These are phyloP conservation scores for Metschnikowia matae DNA, from an alignment of 805 yeast species.

Conservation along the genomic window DNA sequence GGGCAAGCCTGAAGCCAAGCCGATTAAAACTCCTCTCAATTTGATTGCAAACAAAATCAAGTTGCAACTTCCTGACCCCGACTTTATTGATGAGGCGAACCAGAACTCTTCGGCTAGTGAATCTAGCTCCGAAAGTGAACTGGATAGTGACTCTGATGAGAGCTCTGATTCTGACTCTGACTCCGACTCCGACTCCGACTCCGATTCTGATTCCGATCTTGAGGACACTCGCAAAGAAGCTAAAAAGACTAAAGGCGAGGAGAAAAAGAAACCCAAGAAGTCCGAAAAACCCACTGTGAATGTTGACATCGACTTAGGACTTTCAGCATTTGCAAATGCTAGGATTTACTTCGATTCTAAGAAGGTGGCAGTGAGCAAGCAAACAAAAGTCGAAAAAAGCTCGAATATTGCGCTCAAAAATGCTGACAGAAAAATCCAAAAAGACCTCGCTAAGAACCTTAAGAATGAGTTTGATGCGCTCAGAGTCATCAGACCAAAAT, in stretches of 20 bases:
- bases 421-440: conserved; percentile 72
- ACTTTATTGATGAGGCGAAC: conserved; percentile 25
- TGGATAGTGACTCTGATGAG: conserved; percentile 30
- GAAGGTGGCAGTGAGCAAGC: conserved; percentile 72
- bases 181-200: conserved; percentile 27
- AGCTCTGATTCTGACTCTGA: conserved; percentile 29
- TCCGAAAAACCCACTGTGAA: conserved; percentile 28
- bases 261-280: conserved; percentile 10
- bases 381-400: conserved; percentile 72
- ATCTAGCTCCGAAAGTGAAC: conserved; percentile 30
- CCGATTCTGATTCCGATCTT: conserved; percentile 25
- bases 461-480: conserved; percentile 49
- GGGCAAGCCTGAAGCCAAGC: conserved; percentile 59
- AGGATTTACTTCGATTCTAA: conserved; percentile 73
- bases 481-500: conserved; percentile 63
- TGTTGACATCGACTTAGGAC: conserved; percentile 61
- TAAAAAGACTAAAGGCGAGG: conserved; percentile 10
- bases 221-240: conserved; percentile 13
- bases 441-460: conserved; percentile 62
- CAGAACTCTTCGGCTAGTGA: conserved; percentile 22
- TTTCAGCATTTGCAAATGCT: conserved; percentile 88
- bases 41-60: conserved; percentile 64
- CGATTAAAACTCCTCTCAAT: conserved; percentile 65
- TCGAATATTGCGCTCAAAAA: conserved; percentile 75
- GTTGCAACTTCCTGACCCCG: conserved; percentile 50